These are phyloP conservation scores for Stropharia rugosoannulata DNA, from an alignment of 768 basidiomycete species.

Conservation along the genomic window DNA sequence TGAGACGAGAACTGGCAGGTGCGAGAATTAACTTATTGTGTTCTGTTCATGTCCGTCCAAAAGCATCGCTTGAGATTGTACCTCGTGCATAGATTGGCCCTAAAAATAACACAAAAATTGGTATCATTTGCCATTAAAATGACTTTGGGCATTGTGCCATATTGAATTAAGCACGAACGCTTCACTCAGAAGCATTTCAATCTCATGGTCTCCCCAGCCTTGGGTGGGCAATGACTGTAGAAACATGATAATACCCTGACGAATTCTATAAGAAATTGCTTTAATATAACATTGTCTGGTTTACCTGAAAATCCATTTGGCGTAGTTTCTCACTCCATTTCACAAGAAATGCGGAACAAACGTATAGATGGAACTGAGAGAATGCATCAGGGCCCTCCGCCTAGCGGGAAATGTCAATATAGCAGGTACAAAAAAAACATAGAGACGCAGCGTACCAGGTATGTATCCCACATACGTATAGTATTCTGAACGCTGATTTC, in stretches of 20 bases:
- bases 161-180: constrained; percentile 92
- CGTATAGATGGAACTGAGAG: constrained; percentile 97
- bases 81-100: constrained; percentile 7
- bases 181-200: constrained; percentile 92
- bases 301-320: constrained; percentile 97
- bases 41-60: too few species aligned
- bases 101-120: constrained; percentile 17
- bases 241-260: constrained; percentile 98
- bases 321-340: constrained; percentile 92
- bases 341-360: constrained; percentile 96
- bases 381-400: constrained; percentile 98
- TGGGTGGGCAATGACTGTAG: constrained; percentile 91
- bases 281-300: constrained; percentile 9
- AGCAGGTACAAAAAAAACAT: neutral
- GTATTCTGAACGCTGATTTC: constrained; percentile 97
- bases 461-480: constrained; percentile 99
- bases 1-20: too few species aligned
- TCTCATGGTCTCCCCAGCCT: constrained; percentile 93
- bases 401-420: constrained; percentile 36
- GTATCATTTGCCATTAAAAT: constrained; percentile 60
- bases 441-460: constrained; percentile 65
- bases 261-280: constrained; percentile 1
- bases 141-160: constrained; percentile 92
- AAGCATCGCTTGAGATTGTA: neutral
- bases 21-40: too few species aligned